Conservation (phyloP, 2,329 filamentous ascomycete genomes). For the Neurospora sp. region DNA sequence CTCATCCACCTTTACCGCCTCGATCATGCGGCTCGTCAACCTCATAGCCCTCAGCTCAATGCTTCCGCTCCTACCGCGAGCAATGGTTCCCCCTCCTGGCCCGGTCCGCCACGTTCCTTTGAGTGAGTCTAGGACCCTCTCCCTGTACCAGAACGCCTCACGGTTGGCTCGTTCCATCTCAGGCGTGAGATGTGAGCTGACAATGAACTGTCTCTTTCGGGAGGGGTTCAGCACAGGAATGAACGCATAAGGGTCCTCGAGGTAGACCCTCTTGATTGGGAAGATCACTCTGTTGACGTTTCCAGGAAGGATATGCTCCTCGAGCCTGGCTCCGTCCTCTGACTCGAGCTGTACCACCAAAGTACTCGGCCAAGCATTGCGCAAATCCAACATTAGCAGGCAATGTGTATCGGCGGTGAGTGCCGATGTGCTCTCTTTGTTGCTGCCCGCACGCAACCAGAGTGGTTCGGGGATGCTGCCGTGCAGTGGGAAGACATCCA, state of each 20-base stretch:
- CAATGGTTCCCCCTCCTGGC: conserved; percentile 26
- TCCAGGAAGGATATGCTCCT: conserved; percentile 52
- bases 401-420: conserved; percentile 55
- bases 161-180: conserved; percentile 68
- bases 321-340: conserved; percentile 37
- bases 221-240: conserved; percentile 74
- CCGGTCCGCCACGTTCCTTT: conserved; percentile 60
- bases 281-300: conserved; percentile 67
- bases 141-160: conserved; percentile 86
- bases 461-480: conserved; percentile 51
- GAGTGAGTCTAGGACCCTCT: conserved; percentile 64
- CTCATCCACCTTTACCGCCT: conserved; percentile 72
- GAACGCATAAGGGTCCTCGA: conserved; percentile 65
- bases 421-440: conserved; percentile 23
- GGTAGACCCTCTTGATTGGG: conserved; percentile 62
- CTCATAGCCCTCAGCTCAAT: conserved; percentile 71
- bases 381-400: conserved; percentile 70
- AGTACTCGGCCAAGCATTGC: conserved; percentile 81
- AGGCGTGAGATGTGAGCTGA: conserved; percentile 70
- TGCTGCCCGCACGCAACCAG: conserved; percentile 38
- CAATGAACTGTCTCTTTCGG: conserved; percentile 85
- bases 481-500: conserved; percentile 68
- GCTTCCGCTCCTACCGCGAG: conserved; percentile 49
- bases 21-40: conserved; percentile 68
- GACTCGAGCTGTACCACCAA: conserved; percentile 55